These are phyloP conservation scores for Calonectria pauciramosa DNA, from an alignment of 2,329 filamentous ascomycete genomes.

Conservation along the genomic window DNA sequence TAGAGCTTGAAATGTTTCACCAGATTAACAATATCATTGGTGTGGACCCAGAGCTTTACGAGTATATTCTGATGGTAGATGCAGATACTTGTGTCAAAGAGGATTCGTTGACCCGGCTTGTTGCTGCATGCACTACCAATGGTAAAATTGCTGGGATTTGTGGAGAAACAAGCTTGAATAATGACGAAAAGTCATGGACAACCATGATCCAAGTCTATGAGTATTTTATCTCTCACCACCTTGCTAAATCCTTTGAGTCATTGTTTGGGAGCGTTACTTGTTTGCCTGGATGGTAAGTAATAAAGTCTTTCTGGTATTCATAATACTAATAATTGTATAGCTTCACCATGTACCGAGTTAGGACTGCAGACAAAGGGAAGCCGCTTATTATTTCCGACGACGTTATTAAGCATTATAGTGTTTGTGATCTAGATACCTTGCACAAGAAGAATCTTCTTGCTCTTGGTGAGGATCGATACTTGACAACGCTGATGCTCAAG, in stretches of 20 bases:
- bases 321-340: slow-evolving; percentile 65
- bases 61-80: slow-evolving; percentile 97
- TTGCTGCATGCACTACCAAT: slow-evolving; percentile 92
- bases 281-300: slow-evolving; percentile 95
- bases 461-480: slow-evolving; percentile 95
- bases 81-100: slow-evolving; percentile 95
- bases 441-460: slow-evolving; percentile 97
- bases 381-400: slow-evolving; percentile 93
- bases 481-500: slow-evolving; percentile 98
- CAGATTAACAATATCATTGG: slow-evolving; percentile 99
- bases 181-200: slow-evolving; percentile 95
- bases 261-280: slow-evolving; percentile 98
- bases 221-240: slow-evolving; percentile 98
- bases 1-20: slow-evolving; percentile 98
- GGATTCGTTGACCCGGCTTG: slow-evolving; percentile 91
- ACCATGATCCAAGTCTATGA: slow-evolving; percentile 99
- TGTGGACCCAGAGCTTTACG: slow-evolving; percentile 96
- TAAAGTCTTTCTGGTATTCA: neutral
- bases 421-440: slow-evolving; percentile 91
- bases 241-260: slow-evolving; percentile 97
- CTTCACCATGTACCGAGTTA: slow-evolving; percentile 98
- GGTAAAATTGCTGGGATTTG: slow-evolving; percentile 97
- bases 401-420: slow-evolving; percentile 88
- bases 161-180: slow-evolving; percentile 95
- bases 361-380: slow-evolving; percentile 93